Evolutionary conservation across 176 grass and related monocot genomes (phyloP).

Genomic region (Lolium multiflorum): DNA sequence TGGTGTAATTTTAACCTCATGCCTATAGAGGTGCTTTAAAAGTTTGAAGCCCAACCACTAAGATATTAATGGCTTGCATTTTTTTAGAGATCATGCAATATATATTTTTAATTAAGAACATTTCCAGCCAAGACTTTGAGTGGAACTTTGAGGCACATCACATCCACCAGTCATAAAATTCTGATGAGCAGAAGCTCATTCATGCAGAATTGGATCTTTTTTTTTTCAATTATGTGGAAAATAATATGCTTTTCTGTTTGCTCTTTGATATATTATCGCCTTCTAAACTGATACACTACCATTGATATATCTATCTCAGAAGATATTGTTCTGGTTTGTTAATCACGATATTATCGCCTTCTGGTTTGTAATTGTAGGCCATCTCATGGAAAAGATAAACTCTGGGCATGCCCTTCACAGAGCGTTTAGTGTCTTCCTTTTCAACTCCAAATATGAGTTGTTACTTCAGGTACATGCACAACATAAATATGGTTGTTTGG

Average conservation of each 20-base stretch:
- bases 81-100: background rate
- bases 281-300: background rate
- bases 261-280: background rate
- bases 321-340: constrained; percentile 7
- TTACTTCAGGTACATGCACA: constrained; percentile 70
- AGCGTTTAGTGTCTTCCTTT: constrained; percentile 90
- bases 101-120: background rate
- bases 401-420: constrained; percentile 77
- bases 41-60: too few species aligned
- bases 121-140: background rate
- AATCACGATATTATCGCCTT: too few species aligned
- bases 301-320: background rate
- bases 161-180: background rate
- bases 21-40: too few species aligned
- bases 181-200: background rate
- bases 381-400: constrained; percentile 96
- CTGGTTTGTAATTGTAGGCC: constrained; percentile 68
- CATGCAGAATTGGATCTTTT: background rate
- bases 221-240: background rate
- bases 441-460: constrained; percentile 89
- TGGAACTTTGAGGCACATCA: constrained; percentile 6
- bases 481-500: constrained; percentile 1
- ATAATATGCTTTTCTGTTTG: background rate
- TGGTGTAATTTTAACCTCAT: background rate
- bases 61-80: too few species aligned